Evolutionary conservation across 2,329 filamentous ascomycete species (phyloP).

Genomic region (Escovopsis sp.): DNA sequence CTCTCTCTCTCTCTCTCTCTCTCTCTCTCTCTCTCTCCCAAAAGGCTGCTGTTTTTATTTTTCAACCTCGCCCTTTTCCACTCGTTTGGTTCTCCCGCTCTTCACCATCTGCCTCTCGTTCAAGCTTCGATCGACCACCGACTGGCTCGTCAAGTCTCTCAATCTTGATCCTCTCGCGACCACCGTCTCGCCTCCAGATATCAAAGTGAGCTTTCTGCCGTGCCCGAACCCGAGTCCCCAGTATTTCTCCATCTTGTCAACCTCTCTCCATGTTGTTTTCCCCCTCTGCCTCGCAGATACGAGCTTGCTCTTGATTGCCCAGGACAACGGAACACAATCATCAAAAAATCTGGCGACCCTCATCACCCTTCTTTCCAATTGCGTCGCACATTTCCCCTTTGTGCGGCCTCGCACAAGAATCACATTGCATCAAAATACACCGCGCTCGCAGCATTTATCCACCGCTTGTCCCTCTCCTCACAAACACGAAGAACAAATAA

Average conservation of each 20-base stretch:
- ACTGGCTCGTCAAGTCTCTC: conserved; percentile 7
- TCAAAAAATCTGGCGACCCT: neutral
- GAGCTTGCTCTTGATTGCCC: conserved; percentile 1
- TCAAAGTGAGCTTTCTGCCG: conserved; percentile 7
- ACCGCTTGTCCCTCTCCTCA: conserved; percentile 3
- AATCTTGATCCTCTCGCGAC: conserved; percentile 12
- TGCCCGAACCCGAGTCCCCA: too few relatives aligned
- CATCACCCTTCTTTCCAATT: conserved; percentile 8
- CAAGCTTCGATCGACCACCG: conserved; percentile 3
- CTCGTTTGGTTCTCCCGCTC: neutral
- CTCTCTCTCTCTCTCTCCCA: neutral
- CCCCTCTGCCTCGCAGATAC: conserved; percentile 1
- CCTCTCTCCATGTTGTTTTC: neutral
- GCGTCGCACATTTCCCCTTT: conserved; percentile 13
- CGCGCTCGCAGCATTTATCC: conserved; percentile 7
- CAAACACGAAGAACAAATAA: neutral
- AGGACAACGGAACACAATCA: conserved; percentile 5
- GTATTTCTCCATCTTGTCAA: conserved; percentile 1
- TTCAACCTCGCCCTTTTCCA: too few relatives aligned
- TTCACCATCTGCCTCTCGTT: neutral
- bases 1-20: neutral
- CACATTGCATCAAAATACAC: conserved; percentile 7
- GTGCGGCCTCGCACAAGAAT: conserved; percentile 17
- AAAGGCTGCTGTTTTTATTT: neutral
- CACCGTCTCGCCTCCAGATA: conserved; percentile 9